Conservation (phyloP, 352 stramenopile genomes). For the Pythium graminicola region DNA sequence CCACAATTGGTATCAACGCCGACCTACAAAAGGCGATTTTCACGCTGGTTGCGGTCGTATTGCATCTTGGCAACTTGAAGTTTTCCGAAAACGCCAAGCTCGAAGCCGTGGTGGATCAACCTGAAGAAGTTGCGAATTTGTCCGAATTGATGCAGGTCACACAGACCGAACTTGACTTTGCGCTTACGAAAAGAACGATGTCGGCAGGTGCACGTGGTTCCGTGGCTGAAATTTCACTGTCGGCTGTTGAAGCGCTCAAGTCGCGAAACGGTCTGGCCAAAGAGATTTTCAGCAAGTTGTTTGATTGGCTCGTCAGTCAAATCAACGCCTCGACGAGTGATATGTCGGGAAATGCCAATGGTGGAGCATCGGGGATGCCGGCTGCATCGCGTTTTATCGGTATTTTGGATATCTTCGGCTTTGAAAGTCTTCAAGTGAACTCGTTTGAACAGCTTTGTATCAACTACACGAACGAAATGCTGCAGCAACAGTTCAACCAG, state of each 20-base stretch:
- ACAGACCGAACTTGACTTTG: conserved; percentile 74
- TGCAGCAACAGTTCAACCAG: conserved; percentile 94
- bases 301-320: conserved; percentile 93
- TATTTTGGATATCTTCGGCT: conserved; percentile 97
- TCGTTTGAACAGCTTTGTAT: conserved; percentile 96
- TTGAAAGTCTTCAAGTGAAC: conserved; percentile 92
- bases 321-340: conserved; percentile 90
- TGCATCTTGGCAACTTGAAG: conserved; percentile 97
- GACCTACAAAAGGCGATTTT: conserved; percentile 94
- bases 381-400: conserved; percentile 83
- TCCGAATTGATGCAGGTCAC: conserved; percentile 85
- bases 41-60: conserved; percentile 92
- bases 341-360: conserved; percentile 27
- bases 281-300: conserved; percentile 95
- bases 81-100: conserved; percentile 85
- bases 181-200: conserved; percentile 86
- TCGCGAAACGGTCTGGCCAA: conserved; percentile 94
- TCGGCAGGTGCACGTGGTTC: conserved; percentile 76
- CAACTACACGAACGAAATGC: conserved; percentile 96
- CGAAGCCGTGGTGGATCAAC: conserved; percentile 59
- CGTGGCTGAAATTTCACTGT: conserved; percentile 81
- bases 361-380: conserved; percentile 14
- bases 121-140: conserved; percentile 62
- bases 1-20: conserved; percentile 81
- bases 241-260: conserved; percentile 72